Percentiles rank a stretch among this genome's conserved stretches.
Evolutionary conservation across 2,329 filamentous ascomycete species (phyloP).

Genomic region (Cercospora brassicicola): DNA sequence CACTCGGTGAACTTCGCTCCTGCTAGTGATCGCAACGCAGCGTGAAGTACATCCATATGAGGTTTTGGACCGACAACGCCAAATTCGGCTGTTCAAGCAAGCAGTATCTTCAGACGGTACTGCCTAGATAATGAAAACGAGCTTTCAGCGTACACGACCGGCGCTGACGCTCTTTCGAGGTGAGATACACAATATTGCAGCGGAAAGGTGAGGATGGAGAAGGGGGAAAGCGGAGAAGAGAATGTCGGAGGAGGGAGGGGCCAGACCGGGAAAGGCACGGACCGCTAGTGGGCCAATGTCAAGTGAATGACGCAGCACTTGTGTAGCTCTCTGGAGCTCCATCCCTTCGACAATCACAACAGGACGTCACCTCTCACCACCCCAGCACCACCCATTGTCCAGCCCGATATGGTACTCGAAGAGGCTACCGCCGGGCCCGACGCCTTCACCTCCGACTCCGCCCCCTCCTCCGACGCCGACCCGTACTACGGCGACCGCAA

Average conservation of each 20-base stretch:
- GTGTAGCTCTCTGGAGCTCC: not conserved
- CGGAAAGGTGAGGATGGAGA: not conserved
- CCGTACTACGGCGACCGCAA: slow-evolving; percentile 41
- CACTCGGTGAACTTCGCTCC: not conserved
- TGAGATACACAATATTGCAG: not conserved
- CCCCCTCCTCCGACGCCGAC: slow-evolving; percentile 42
- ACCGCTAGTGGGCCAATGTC: not conserved
- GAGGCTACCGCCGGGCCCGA: slow-evolving; percentile 38
- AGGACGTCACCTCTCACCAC: not conserved
- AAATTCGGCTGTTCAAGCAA: not conserved
- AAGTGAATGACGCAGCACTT: not conserved
- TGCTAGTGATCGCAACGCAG: not conserved
- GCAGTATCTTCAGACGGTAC: not conserved
- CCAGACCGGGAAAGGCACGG: not conserved
- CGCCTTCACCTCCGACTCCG: slow-evolving; percentile 31
- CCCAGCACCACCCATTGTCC: not conserved
- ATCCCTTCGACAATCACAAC: not conserved
- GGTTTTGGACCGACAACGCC: not conserved
- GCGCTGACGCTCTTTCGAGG: not conserved
- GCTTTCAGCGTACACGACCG: not conserved
- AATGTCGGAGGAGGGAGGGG: not conserved
- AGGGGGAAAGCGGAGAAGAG: not conserved
- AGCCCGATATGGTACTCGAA: slow-evolving; percentile 18
- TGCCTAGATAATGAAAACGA: not conserved
- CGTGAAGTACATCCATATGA: not conserved